These are phyloP conservation scores for Penstemon newberryi DNA, from an alignment of 257 asterid species.

Conservation along the genomic window DNA sequence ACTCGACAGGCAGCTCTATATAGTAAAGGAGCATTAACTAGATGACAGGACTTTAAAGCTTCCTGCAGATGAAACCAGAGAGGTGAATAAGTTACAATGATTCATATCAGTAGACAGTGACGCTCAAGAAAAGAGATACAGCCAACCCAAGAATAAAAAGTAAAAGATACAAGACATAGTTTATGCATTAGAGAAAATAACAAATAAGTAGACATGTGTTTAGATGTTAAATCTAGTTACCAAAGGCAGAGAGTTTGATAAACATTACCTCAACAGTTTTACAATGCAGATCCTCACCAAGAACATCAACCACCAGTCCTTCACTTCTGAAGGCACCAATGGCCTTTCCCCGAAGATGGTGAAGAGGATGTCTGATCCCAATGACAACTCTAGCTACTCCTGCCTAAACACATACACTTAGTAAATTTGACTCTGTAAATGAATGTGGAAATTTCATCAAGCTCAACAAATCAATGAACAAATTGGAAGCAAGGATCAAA, in stretches of 20 bases:
- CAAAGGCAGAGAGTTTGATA: constrained; percentile 1
- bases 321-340: constrained; percentile 74
- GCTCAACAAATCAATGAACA: not conserved
- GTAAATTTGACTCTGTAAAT: constrained; percentile 18
- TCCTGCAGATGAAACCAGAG: constrained; percentile 52
- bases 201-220: not conserved
- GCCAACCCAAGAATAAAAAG: not conserved
- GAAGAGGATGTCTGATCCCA: constrained; percentile 92
- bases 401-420: constrained; percentile 57
- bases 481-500: not conserved
- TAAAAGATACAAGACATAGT: not conserved
- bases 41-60: constrained; percentile 74
- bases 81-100: constrained; percentile 13
- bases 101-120: constrained; percentile 2
- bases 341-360: constrained; percentile 88
- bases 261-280: constrained; percentile 66
- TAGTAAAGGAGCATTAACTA: constrained; percentile 95
- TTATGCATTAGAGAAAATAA: not conserved
- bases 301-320: constrained; percentile 87
- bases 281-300: constrained; percentile 79
- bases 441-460: constrained; percentile 15
- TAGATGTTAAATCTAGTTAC: too few relatives aligned
- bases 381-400: constrained; percentile 85
- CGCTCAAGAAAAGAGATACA: not conserved
- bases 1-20: constrained; percentile 87